Evolutionary conservation across 1,284 basidiomycete genomes (phyloP), one percentile per base, ranked within the genome.

Genomic region (Cutaneotrichosporon curvatum): DNA sequence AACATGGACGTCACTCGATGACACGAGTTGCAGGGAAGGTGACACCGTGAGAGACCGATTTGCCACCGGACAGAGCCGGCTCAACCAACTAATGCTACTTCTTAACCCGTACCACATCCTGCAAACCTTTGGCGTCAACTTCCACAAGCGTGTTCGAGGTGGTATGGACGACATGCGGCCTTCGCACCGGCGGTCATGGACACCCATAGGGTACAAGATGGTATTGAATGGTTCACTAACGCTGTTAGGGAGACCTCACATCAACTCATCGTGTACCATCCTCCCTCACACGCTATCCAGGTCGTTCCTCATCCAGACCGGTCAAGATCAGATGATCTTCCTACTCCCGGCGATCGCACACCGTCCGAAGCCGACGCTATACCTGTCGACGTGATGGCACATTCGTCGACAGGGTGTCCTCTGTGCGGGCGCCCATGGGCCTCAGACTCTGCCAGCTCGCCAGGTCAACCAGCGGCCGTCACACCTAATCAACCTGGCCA

Each of bases 191-290:
- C 7, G 25, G 1, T 40, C 53, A 1, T 61, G 59, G 59, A 61
- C 59, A 8, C 52, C 59, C 15, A 61, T 61, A 4, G 59, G 59
- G 59, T 61, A 38, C 4, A 7, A 7, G 12, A 28, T 28, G 25
- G 25, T 28, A 7, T 28, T 7, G 7, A 28, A 12, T 28, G 25
- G 12, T 12, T 28, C 12, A 28, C 25, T 10, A 15, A 16, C 32
- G n/a, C n/a, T n/a, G n/a, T 47, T 42, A 67, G 72, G 5, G 69
- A 71, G 45, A 79, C 80, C 5, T 82, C 85, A 0, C 85, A 87
- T 67, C 87, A 90, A 63, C 81, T 91, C 44, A 87, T 92, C 22
- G 77, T 91, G 16, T 92, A 91, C 72, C 87, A 91, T 62, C 81
- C 87, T 0, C 82, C 79, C 1, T 88, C 85, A 0, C 87, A 91